phyloP scores from a whole-genome alignment of 768 basidiomycete genomes.

The Phlebiopsis gigantea region DNA sequence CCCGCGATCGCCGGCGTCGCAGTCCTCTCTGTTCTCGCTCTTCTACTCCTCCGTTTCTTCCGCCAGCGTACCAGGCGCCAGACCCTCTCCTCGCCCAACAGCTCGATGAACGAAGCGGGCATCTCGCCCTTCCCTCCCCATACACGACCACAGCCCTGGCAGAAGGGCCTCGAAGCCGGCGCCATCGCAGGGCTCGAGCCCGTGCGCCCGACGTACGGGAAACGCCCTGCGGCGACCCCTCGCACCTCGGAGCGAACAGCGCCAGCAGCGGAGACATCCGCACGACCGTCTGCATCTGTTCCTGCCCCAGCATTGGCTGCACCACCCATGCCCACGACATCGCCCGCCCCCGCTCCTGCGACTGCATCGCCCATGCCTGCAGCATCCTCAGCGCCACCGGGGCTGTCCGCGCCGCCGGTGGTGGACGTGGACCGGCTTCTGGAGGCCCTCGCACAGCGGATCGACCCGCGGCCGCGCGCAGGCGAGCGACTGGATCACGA shows the following conservation, averaged over 20 bases:
- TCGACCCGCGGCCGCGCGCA: constrained; percentile 1
- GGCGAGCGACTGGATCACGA: not conserved
- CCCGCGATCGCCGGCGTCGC: constrained; percentile 12
- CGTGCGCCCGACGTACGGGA: not conserved
- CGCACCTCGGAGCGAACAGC: not conserved
- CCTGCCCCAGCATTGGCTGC: no score
- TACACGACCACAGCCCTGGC: not conserved
- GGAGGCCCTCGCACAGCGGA: constrained; percentile 10
- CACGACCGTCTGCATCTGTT: not conserved
- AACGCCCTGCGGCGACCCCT: not conserved
- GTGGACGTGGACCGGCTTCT: constrained; percentile 9
- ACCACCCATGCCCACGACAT: not conserved
- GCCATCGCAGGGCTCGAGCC: not conserved
- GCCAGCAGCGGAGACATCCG: not conserved
- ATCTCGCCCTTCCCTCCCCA: constrained; percentile 1
- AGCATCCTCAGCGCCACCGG: not conserved
- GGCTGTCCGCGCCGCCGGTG: not conserved
- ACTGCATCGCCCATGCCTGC: not conserved
- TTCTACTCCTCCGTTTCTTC: not conserved
- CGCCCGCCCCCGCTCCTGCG: not conserved
- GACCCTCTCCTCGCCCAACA: not conserved
- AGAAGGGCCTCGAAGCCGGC: not conserved
- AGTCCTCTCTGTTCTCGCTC: not conserved
- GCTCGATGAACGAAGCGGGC: not conserved
- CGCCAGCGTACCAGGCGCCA: no score